Base-by-base conservation (phyloP, 1,284 basidiomycete species). In the Hortiboletus rubellus region DNA sequence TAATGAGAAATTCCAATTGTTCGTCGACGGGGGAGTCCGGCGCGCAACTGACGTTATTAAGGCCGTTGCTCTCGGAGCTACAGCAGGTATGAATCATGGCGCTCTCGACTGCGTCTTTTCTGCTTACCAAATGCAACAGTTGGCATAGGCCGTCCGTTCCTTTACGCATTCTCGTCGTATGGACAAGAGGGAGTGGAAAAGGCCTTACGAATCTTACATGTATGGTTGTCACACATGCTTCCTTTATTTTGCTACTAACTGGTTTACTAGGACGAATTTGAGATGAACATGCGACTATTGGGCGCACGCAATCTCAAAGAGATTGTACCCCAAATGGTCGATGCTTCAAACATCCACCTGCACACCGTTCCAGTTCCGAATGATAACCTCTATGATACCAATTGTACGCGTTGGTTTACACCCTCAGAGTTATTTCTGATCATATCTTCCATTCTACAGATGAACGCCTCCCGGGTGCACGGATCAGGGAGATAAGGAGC, bases 41-140 rank as follows among this genome's bases (percentile, higher is more conserved):
- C 80, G 95, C 44, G 93, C 93, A 0, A 94, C 90, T 11, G 96
- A 98, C 72, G 91, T 97, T 1, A 77, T 98, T 62, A 98, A 98
- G 72, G 96, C 94, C 8, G 74, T 98, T 49, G 94, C 94, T 1
- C 78, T 98, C 24, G 96, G 96, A 12, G 96, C 95, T 9, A 95
- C 87, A 36, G 95, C 93, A 22, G 89, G 92, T 82, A 63, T 12
- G 57, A 22, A 22, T 22, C 22, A 55, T 54, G 27, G 43, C 50
- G 6, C 31, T 40, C 46, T 9, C 18, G 3, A 22, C 51, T 17
- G 43, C 9, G 8, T 45, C 12, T 34, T 41, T 47, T 34, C 43
- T 43, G 47, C 57, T 54, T 38, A 61, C 51, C 47, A 11, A 41
- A 18, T 44, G 47, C 18, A 11, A 54, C 58, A 82, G 88, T 92